These are phyloP conservation scores for Neopestalotiopsis sp. DNA, from an alignment of 2,329 filamentous ascomycete species.

Conservation along the genomic window DNA sequence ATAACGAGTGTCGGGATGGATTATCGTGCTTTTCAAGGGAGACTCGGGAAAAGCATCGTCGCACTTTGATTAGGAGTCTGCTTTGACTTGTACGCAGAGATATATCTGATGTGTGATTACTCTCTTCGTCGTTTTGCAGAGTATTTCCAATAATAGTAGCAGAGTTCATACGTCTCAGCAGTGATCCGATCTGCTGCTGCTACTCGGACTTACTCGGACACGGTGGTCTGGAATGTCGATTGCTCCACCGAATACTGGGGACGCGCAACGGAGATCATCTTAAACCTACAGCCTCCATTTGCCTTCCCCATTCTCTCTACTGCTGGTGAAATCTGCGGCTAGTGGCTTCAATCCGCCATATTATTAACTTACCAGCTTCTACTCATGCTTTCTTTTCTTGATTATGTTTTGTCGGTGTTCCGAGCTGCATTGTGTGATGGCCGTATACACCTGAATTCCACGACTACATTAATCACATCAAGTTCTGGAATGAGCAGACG, in stretches of 20 bases:
- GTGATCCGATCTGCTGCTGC: not conserved
- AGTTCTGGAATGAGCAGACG: too few relatives aligned
- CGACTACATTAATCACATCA: too few relatives aligned
- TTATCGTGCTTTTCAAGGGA: not conserved
- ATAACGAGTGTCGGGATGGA: not conserved
- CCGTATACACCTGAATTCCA: too few relatives aligned
- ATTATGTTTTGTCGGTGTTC: not conserved
- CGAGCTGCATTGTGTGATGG: too few relatives aligned
- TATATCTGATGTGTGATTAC: too few relatives aligned
- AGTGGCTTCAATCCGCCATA: not conserved
- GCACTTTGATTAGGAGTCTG: too few relatives aligned
- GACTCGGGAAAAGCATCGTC: not conserved
- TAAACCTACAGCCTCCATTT: constrained; percentile 17
- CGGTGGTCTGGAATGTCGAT: constrained; percentile 12
- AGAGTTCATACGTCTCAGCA: not conserved
- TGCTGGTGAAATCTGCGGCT: not conserved
- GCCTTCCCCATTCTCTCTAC: not conserved
- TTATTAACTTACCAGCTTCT: not conserved
- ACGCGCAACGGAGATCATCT: constrained; percentile 13
- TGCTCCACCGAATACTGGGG: constrained; percentile 16
- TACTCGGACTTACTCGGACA: constrained; percentile 9
- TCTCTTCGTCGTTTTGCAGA: too few relatives aligned
- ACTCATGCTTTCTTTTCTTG: not conserved
- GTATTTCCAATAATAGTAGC: not conserved
- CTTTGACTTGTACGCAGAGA: too few relatives aligned